Evolutionary conservation across 805 yeast species (phyloP).

Genomic region (Cyberlindnera lachancei): DNA sequence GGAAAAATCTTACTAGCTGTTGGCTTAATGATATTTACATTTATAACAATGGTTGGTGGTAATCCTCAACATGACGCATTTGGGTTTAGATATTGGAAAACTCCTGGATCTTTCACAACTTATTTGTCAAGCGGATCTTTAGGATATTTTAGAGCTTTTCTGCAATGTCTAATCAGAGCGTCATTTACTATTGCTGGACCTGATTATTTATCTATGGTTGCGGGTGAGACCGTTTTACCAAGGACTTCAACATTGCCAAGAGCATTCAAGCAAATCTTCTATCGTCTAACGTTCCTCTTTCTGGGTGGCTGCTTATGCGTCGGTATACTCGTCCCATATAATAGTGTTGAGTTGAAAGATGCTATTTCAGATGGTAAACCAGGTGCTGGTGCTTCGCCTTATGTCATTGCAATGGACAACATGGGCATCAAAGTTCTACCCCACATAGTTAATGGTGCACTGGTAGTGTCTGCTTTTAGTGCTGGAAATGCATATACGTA

Average conservation of each 20-base stretch:
- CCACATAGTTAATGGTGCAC: conserved; percentile 69
- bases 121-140: conserved; percentile 45
- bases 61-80: conserved; percentile 62
- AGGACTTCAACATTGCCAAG: conserved; percentile 58
- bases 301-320: conserved; percentile 71
- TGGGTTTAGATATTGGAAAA: conserved; percentile 51
- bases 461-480: conserved; percentile 68
- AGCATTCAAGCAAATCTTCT: conserved; percentile 71
- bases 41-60: conserved; percentile 82
- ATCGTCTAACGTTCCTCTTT: conserved; percentile 59
- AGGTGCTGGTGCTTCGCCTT: conserved; percentile 77
- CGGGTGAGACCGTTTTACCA: conserved; percentile 73
- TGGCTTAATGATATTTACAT: conserved; percentile 71
- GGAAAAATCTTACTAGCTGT: conserved; percentile 67
- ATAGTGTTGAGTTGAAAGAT: conserved; percentile 50
- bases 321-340: conserved; percentile 67
- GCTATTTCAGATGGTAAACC: conserved; percentile 58
- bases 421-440: conserved; percentile 63
- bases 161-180: conserved; percentile 63
- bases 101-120: conserved; percentile 51
- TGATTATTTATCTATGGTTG: conserved; percentile 77
- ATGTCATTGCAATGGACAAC: conserved; percentile 74
- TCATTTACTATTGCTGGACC: conserved; percentile 82
- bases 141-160: conserved; percentile 68
- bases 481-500: conserved; percentile 80